Base-by-base conservation (phyloP, 169 alveolate genomes). In the Eimeria maxima region DNA sequence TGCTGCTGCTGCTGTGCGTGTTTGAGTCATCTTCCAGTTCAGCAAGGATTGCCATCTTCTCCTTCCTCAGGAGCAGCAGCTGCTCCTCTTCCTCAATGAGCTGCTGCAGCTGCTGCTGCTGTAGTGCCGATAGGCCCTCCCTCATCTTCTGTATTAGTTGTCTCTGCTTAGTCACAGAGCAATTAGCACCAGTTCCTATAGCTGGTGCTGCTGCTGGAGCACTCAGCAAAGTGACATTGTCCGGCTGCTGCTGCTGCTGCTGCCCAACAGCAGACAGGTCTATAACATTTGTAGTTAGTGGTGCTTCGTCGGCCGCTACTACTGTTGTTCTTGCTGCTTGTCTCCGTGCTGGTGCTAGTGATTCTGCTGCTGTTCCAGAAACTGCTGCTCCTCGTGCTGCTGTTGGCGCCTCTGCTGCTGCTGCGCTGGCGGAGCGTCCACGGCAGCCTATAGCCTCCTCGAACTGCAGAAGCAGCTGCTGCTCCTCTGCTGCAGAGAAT, bases 41-140 rank as follows among this genome's bases (percentile, higher is more conserved):
- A 24, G 90, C 90, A 6, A 81, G 90, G 44, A 81, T 81, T 1
- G 69, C 90, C 90, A 45, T 33, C 45, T 81, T 81, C 27, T 81
- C 50, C 29, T 24, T 45, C 45, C 14, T 71, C 18, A 81, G 69
- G 18, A 47, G 90, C 33, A 81, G 73, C 73, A 81, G 69, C 50
- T 81, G 90, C 71, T 81, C 90, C 73, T 81, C 90, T 29, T 81
- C 90, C 27, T 81, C 90, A 11, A 81, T 47, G 20, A 81, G 90
- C 90, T 81, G 90, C 90, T 81, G 90, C 73, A 81, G 90, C 45
- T 81, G 90, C 69, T 81, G 71, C 90, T 53, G 90, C 71, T 45
- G 90, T 53, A 81, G 44, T 44, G n/a, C 42, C 44, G 90, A 81
- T 24, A 81, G 90, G 27, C 90, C 55, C 29, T 81, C 90, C 73